Evolutionary conservation across 2,329 filamentous ascomycete genomes (phyloP).

Genomic region (Trichophyton mentagrophytes): DNA sequence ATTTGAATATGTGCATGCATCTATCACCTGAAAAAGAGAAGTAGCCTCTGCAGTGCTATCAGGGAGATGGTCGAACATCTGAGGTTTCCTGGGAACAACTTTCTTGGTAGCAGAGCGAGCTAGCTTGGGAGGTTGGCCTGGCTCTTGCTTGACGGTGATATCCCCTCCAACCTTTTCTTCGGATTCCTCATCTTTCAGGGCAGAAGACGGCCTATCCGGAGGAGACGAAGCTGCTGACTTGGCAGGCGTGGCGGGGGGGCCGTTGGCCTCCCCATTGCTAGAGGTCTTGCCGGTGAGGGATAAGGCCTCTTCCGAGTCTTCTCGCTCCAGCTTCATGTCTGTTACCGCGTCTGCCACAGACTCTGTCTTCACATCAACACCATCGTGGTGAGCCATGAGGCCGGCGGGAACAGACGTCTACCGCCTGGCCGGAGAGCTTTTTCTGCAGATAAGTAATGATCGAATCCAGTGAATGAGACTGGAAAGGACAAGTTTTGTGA

Average conservation of each 20-base stretch:
- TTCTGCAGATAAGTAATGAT: background rate
- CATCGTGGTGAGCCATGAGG: conserved; percentile 33
- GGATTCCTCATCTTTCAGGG: conserved; percentile 28
- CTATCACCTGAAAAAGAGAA: conserved; percentile 64
- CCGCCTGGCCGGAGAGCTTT: background rate
- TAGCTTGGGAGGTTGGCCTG: conserved; percentile 56
- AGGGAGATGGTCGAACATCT: conserved; percentile 60
- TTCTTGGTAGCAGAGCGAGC: conserved; percentile 64
- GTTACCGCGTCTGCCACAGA: conserved; percentile 25
- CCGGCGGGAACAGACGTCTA: background rate
- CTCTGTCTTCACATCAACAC: conserved; percentile 27
- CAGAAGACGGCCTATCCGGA: conserved; percentile 9
- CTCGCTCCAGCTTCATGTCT: conserved; percentile 23
- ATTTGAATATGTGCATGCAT: conserved; percentile 78
- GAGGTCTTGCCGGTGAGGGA: conserved; percentile 16
- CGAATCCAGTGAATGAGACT: background rate
- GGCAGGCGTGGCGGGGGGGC: conserved; percentile 4
- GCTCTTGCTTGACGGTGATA: conserved; percentile 50
- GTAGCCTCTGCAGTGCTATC: conserved; percentile 68
- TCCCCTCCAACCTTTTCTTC: conserved; percentile 48
- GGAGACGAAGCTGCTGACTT: background rate
- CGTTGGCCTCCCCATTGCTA: conserved; percentile 10
- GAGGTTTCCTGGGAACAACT: conserved; percentile 47
- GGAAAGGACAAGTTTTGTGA: background rate
- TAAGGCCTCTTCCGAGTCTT: conserved; percentile 18